Conservation (phyloP, 108 stramenopile genomes). For the Fragilaria crotonensis region DNA sequence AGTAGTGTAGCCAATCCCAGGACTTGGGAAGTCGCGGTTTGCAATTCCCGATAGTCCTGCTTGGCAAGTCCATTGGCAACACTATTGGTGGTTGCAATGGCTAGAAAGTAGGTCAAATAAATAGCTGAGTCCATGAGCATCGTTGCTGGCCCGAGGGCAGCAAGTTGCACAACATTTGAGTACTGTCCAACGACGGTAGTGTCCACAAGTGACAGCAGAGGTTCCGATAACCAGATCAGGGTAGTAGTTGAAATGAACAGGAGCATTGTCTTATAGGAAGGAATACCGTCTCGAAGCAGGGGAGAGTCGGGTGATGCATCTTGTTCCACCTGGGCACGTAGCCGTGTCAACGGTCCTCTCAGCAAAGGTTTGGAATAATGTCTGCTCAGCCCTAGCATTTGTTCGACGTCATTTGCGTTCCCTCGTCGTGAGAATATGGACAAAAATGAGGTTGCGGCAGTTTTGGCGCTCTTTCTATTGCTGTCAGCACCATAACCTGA, state of each 20-base stretch:
- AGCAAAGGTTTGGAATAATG: too few species aligned
- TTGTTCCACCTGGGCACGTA: too few species aligned
- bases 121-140: slow-evolving; percentile 77
- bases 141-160: slow-evolving; percentile 92
- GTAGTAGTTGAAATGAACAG: slow-evolving; percentile 65
- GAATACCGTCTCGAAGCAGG: slow-evolving; percentile 13
- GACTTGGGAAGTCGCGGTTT: slow-evolving; percentile 48
- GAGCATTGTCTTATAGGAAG: slow-evolving; percentile 51
- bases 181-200: slow-evolving; percentile 79
- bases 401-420: slow-evolving; percentile 9
- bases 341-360: too few species aligned
- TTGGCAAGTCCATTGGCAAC: slow-evolving; percentile 69
- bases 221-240: slow-evolving; percentile 85
- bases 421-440: background rate
- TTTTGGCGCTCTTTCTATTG: too few species aligned
- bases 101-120: slow-evolving; percentile 82
- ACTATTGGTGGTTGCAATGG: slow-evolving; percentile 90
- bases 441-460: too few species aligned
- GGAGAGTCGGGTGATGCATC: too few species aligned
- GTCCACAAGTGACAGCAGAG: slow-evolving; percentile 89
- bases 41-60: slow-evolving; percentile 18
- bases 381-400: too few species aligned
- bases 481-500: too few species aligned
- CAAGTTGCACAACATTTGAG: slow-evolving; percentile 60
- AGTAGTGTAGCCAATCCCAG: slow-evolving; percentile 54